Evolutionary conservation across 495 filamentous ascomycete genomes (phyloP), one percentile per base, ranked within the genome.

Genomic region (Hypoxylon subgilvum): DNA sequence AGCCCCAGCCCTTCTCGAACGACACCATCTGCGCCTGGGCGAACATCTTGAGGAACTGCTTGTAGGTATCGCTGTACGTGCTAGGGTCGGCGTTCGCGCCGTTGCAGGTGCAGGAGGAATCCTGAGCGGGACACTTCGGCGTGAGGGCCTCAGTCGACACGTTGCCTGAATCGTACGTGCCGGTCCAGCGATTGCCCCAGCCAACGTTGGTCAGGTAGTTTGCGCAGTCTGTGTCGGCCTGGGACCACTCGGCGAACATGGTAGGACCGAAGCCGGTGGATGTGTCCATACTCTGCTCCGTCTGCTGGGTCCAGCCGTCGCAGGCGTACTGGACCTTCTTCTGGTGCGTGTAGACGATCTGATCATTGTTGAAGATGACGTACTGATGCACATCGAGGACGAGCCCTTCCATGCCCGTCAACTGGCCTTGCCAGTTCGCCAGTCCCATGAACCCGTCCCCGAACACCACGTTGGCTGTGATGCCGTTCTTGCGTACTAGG

Each of bases 191-290:
- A 44, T 86, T 89, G 47, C 95, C 95, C 57, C 83, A 79, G 61
- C 87, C 88, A 44, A 97, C 91, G 70, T 97, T 91, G 72, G 96
- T 97, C 53, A 99, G 81, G 66, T 92, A 85, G 60, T 81, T 58
- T 2, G 91, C 84, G 76, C 95, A 99, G 75, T 99, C 95, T 9
- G 95, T 97, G 69, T 99, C 95, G 35, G 95, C 93, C 79, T 97
- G 94, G 2, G 87, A 91, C 91, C 92, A 99, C 81, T 99, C 95
- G 64, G 93, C 95, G 69, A 93, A 90, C 46, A 97, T 85, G n/a
- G 92, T 97, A 4, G 94, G 94, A 0, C 95, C 95, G 79, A 92
- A 99, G 31, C 94, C 95, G 6, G 86, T 89, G 10, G 80, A 69
- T 1, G 80, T 85, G 72, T 87, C 80, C 73, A 90, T 85, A 70